Base-by-base conservation (phyloP, 768 basidiomycete species). In the Auriscalpium vulgare region DNA sequence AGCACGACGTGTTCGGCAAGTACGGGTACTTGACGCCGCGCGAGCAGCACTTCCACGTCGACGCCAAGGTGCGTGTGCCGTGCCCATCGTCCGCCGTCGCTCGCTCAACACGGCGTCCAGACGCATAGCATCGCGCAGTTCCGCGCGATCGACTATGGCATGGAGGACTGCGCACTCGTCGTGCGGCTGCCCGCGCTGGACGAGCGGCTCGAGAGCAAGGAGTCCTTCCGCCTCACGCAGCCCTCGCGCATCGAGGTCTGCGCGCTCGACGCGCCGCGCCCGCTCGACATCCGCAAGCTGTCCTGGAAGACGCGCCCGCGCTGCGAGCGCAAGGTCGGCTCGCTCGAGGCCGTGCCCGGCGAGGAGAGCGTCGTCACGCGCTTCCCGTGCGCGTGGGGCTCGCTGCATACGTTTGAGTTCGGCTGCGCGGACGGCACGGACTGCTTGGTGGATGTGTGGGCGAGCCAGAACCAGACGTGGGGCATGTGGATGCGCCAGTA, bases 401-500 rank as follows among this genome's bases (percentile, higher is more conserved):
- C 59, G 11, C 56, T 64, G 40, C 56, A 64, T 43, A 63, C 63
- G 29, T 66, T 59, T 51, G 59, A 64, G 52, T 38, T 66, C 36
- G 56, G 57, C 13, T 66, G 65, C 40, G 55, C 56, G 6, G 8
- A 34, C n/a, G 56, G 50, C 13, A 53, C 59, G 11, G 54, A 58
- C n/a, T 67, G 66, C 46, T 17, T 62, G 43, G 47, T 67, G 5
- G 66, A 67, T 47, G 62, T 65, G 10, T 63, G 66, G 64, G 59
- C 65, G 23, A 64, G 56, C 48, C 62, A 65, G 58, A 63, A 63
- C 51, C 59, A 50, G 46, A 67, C 63, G 13, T 67, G 62, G 59
- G 66, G 66, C 64, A 54, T 63, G 4, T 64, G 59, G 55, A 62
- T 67, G 63, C 65, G 64, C 58, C 66, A 67, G 57, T 57, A 63